These are phyloP conservation scores for Pouteria campechiana DNA, from an alignment of 179 eudicot species.

Conservation along the genomic window DNA sequence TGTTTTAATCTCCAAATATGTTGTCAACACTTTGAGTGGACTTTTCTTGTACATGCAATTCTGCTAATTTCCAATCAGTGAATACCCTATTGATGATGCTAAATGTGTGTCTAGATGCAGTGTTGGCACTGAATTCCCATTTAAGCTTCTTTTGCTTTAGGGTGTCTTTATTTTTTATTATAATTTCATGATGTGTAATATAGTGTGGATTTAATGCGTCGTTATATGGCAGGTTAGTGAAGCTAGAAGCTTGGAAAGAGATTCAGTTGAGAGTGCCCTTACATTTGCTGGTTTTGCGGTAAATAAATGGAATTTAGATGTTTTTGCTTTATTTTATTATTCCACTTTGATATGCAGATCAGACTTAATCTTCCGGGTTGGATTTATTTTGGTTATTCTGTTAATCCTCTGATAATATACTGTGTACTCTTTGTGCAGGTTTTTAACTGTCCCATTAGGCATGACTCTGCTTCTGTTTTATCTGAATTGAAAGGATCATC, in stretches of 20 bases:
- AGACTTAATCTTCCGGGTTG: too few relatives aligned
- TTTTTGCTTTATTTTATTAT: too few relatives aligned
- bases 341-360: too few relatives aligned
- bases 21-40: too few relatives aligned
- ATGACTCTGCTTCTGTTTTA: slow-evolving; percentile 77
- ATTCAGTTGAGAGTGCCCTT: slow-evolving; percentile 71
- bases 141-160: background rate
- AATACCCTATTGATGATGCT: too few relatives aligned
- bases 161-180: background rate
- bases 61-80: too few relatives aligned
- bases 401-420: too few relatives aligned
- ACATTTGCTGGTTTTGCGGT: slow-evolving; percentile 99
- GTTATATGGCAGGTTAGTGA: slow-evolving; percentile 68
- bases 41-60: too few relatives aligned
- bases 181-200: background rate
- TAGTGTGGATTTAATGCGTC: slow-evolving; percentile 7
- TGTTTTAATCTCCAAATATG: too few relatives aligned
- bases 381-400: too few relatives aligned
- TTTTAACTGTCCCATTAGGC: slow-evolving; percentile 90
- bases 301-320: too few relatives aligned
- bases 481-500: slow-evolving; percentile 76
- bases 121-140: background rate
- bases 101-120: background rate
- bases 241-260: slow-evolving; percentile 93
- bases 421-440: slow-evolving; percentile 66